Evolutionary conservation across 208 protist genomes (phyloP), one percentile per base, ranked within the genome.

Genomic region (Wallacemonas sp.): DNA sequence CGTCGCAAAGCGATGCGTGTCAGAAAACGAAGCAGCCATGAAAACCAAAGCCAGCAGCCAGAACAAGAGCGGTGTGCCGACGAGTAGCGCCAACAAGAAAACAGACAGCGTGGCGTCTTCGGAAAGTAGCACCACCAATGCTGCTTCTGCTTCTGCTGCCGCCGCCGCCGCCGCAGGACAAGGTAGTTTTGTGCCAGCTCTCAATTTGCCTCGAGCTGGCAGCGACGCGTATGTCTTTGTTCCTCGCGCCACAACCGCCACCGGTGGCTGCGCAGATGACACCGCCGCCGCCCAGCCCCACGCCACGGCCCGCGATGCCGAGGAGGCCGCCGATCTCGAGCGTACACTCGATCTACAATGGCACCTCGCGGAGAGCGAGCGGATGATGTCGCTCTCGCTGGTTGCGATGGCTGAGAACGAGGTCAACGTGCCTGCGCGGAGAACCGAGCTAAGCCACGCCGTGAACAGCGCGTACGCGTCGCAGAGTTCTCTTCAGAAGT

Each of bases 391-490:
- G 27, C 76, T 96, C 45, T 79, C 84, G 26, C 91, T 80, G 42
- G 86, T 96, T 11, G 77, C 70, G 1, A 79, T 90, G 64, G 90
- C 90, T 11, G 86, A 96, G 56, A 84, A 92, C 62, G 90, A 96
- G 69, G 86, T 96, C 14, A 96, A 96, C 66, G 83, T 96, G 33
- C 74, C 59, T 1, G 66, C 81, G 54, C 90, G 86, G 1, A 72
- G 84, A 36, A 68, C 79, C 44, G 75, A 93, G 79, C 71, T 96
- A 26, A 93, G 79, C 72, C 76, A 96, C 71, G 90, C 90, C 8
- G 90, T 93, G 9, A 93, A 75, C 66, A 84, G 73, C 65, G 90
- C 90, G 30, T 96, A 96, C 66, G 87, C 84, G 30, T 89, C 90
- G n/a, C 86, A 93, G 70, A 78, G 75, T 44, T 80, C 80, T 5